Base-by-base conservation (phyloP, 495 filamentous ascomycete species). In the Penicillium cataractarum region DNA sequence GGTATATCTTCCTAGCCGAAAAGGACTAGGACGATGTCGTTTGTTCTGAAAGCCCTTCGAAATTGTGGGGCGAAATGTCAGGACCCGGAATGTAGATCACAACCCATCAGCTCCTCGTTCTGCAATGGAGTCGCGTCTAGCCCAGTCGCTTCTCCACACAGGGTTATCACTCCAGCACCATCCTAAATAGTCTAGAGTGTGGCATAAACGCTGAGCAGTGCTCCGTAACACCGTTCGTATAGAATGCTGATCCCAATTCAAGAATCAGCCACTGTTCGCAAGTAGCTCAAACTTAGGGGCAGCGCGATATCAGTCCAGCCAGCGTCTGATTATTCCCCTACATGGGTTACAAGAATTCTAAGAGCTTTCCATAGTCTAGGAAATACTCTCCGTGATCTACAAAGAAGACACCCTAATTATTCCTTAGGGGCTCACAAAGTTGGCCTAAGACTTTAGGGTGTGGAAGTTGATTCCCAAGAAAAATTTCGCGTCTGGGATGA, bases 201-300 rank as follows among this genome's bases (percentile, higher is more conserved):
- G 2, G 33, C 15, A 9, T 12, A 15, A 4, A 37, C 12, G 48
- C 17, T 27, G n/a, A 26, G 12, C 17, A 29, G 1, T 17, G 12
- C 26, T 7, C 24, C 17, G 10, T 51, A 44, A 19, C 2, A 12
- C 26, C 21, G 8, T 54, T 62, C 55, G 63, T 63, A 63, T 58
- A 31, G 26, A 10, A 12, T 50, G 66, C 22, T 61, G 66, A 68
- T 68, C 66, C 2, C 22, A 61, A 66, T 63, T 55, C 48, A 48
- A 10, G 32, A 31, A 17, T 31, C 7, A 44, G 42, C 44, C 32
- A 46, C 27, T 32, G 46, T 48, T 12, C 24, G 8, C 2, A 44
- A 21, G 40, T n/a, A 9, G n/a, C n/a, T 44, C 40, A 6, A 44
- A 21, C n/a, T 21, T 10, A 44, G 40, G 40, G 40, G 40, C 12